Percentiles rank a stretch among this genome's conserved stretches.
Conservation (phyloP, 2,329 filamentous ascomycete species). For the Cladophialophora chaetospira region DNA sequence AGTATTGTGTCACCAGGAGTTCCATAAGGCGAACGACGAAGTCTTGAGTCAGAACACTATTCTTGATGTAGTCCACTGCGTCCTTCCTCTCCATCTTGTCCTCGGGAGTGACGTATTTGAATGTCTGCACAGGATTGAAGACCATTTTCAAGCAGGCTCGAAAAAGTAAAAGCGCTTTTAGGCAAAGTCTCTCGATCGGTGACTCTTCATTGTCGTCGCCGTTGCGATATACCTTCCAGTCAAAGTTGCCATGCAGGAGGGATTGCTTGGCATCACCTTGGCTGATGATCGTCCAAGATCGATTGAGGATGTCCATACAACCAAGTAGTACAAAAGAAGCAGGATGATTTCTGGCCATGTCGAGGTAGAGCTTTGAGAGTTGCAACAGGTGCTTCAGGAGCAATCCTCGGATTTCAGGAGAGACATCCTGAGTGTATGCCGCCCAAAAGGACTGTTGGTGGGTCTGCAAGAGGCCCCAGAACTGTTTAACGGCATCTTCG, state of each 20-base stretch:
- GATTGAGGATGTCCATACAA: slow-evolving; percentile 72
- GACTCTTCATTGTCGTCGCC: slow-evolving; percentile 52
- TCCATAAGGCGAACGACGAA: slow-evolving; percentile 82
- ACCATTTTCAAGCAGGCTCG: slow-evolving; percentile 83
- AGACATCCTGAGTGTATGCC: slow-evolving; percentile 58
- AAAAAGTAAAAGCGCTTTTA: slow-evolving; percentile 81
- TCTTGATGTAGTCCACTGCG: slow-evolving; percentile 70
- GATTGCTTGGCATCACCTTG: slow-evolving; percentile 27
- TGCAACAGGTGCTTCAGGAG: slow-evolving; percentile 88
- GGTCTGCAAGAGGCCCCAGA: slow-evolving; percentile 77
- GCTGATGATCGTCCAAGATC: slow-evolving; percentile 82
- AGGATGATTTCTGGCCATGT: slow-evolving; percentile 78
- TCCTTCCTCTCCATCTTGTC: slow-evolving; percentile 74
- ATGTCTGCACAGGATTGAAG: slow-evolving; percentile 76
- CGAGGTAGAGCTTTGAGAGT: slow-evolving; percentile 86
- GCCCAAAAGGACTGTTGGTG: slow-evolving; percentile 77
- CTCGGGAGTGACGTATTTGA: slow-evolving; percentile 76
- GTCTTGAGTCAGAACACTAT: slow-evolving; percentile 71
- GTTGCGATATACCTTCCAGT: slow-evolving; percentile 48
- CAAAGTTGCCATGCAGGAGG: slow-evolving; percentile 18
- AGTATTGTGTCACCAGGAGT: slow-evolving; percentile 80
- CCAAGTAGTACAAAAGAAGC: slow-evolving; percentile 80
- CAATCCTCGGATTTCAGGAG: slow-evolving; percentile 57
- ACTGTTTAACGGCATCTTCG: slow-evolving; percentile 72
- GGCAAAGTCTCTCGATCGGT: slow-evolving; percentile 73